phyloP scores from a whole-genome alignment of 805 yeast species.

The Metschnikowia anglica region DNA sequence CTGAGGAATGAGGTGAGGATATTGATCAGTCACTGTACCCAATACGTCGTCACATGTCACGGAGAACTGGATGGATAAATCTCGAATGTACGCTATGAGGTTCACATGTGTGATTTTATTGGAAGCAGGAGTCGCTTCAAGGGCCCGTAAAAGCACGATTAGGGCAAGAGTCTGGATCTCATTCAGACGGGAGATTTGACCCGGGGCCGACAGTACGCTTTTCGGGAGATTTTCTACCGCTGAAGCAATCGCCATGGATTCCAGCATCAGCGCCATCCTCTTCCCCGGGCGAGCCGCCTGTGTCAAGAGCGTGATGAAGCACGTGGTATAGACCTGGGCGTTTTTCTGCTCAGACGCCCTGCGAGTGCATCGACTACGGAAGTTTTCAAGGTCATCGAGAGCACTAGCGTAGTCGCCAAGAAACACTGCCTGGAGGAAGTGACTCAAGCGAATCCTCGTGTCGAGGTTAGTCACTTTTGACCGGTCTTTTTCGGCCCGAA shows the following conservation, averaged over 20 bases:
- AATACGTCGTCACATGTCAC: not conserved
- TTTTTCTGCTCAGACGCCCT: slow-evolving; percentile 1
- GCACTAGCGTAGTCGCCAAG: slow-evolving; percentile 13
- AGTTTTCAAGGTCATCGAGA: not conserved
- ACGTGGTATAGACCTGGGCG: slow-evolving; percentile 14
- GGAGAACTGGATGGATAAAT: not conserved
- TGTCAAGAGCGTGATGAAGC: slow-evolving; percentile 15
- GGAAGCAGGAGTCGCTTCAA: not conserved
- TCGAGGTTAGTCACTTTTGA: slow-evolving; percentile 9
- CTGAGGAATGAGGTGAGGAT: slow-evolving; percentile 7
- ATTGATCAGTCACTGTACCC: not conserved
- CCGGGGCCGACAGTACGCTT: too few relatives aligned
- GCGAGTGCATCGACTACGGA: slow-evolving; percentile 6
- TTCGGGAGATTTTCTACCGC: slow-evolving; percentile 3
- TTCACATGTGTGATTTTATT: slow-evolving; percentile 4
- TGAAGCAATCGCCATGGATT: slow-evolving; percentile 1
- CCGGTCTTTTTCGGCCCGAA: slow-evolving; percentile 1
- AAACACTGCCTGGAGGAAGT: slow-evolving; percentile 18
- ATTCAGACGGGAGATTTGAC: too few relatives aligned
- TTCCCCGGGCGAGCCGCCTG: slow-evolving; percentile 2
- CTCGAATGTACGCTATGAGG: slow-evolving; percentile 3
- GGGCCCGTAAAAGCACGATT: slow-evolving; percentile 2
- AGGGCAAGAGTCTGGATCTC: slow-evolving; percentile 7
- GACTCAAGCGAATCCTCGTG: slow-evolving; percentile 14
- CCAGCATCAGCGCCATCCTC: not conserved